Base-by-base conservation (phyloP, 345 rosid genomes). In the Camelina sativa region DNA sequence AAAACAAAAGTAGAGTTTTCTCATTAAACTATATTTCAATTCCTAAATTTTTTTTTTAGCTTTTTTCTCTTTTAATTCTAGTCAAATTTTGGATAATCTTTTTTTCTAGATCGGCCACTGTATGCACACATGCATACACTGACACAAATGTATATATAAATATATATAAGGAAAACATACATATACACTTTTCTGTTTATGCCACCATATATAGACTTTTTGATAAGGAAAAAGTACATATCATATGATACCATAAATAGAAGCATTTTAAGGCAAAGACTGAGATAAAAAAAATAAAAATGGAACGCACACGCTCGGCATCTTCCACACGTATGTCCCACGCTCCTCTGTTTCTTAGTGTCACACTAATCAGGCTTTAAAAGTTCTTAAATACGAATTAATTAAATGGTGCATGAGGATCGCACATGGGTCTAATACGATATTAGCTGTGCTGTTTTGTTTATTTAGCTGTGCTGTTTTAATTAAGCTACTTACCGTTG, bases 191-290 rank as follows among this genome's bases (percentile, higher is more conserved):
- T 50, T 22, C 8, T 22, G 47, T 44, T 10, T 6, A 34, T 13
- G 77, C 77, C 77, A 73, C 64, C 65, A 73, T 65, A 46, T 59
- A 38, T 50, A 69, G 69, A 44, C 57, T 34, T 69, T 69, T 63
- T 25, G 60, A 46, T 47, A 55, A 25, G 59, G 30, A 62, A 70
- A 69, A 69, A 70, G 66, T 63, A 63, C 75, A 69, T 25, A 70
- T 63, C 72, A 50, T 65, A 71, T 71, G 80, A 70, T 77, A 38
- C 80, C 62, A 77, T 77, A 71, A 71, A 71, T 71, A 62, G 80
- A 77, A 47, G 71, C 55, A 62, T 76, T 68, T 75, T 32, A 38
- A 34, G 48, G 54, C 38, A 3, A n/a, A 51, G 5, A 58, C 1
- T 23, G 3, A 9, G 8, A 56, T 69, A 43, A 15, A 19, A 34